phyloP scores from a whole-genome alignment of 2,329 filamentous ascomycete species.

The Xylaria sp. region DNA sequence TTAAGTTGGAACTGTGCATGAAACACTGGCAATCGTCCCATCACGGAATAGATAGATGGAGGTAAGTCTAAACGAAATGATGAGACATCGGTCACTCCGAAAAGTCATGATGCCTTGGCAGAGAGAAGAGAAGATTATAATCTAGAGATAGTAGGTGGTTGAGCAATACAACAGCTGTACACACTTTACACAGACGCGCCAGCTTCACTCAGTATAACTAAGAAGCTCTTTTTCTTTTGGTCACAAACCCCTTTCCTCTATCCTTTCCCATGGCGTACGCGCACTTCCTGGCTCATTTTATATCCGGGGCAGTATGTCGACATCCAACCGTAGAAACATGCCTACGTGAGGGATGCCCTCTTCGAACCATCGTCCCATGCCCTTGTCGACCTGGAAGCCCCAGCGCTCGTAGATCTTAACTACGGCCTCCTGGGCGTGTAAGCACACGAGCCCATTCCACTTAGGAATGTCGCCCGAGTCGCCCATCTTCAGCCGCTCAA shows the following conservation, averaged over 20 bases:
- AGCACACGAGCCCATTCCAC: conserved; percentile 71
- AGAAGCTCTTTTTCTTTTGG: neutral
- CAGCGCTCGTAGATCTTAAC: conserved; percentile 61
- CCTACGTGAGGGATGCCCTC: conserved; percentile 81
- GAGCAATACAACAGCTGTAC: neutral
- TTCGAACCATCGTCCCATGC: conserved; percentile 73
- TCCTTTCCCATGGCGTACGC: neutral
- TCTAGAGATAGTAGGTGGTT: neutral
- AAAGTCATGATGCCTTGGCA: neutral
- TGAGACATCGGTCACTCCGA: neutral
- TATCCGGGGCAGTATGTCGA: conserved; percentile 23
- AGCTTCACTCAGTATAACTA: neutral
- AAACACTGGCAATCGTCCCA: neutral
- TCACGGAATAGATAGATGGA: too few relatives aligned
- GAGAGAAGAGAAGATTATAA: neutral
- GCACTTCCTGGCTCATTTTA: conserved; percentile 3
- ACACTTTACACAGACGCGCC: neutral
- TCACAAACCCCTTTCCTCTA: neutral
- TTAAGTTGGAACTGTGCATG: neutral
- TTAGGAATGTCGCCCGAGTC: conserved; percentile 41
- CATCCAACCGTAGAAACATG: conserved; percentile 60
- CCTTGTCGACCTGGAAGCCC: conserved; percentile 69
- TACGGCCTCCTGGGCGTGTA: conserved; percentile 70
- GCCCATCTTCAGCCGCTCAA: conserved; percentile 40
- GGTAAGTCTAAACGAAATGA: neutral